Base-by-base conservation (phyloP, 1,139 yeast species). In the Geotrichum bryndzae region DNA sequence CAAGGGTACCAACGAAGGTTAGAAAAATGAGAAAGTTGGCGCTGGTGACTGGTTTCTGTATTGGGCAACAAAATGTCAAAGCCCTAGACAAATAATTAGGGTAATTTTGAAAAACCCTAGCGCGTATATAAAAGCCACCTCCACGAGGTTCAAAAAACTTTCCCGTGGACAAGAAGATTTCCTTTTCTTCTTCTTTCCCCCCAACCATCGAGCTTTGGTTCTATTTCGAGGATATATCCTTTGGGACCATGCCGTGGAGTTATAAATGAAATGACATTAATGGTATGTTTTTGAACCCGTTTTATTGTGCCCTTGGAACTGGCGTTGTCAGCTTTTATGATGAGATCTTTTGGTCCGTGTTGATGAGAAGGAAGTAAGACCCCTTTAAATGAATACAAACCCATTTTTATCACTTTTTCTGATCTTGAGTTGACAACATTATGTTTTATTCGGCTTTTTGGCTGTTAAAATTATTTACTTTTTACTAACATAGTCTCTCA, bases 261-360 rank as follows among this genome's bases (percentile, higher is more conserved):
- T 41, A 15, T 15, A 22, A 35, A n/a, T 6, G 18, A 41, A 15
- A 13, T n/a, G 22, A 41, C 46, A 3, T 15, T 13, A 15, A 41
- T 41, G 46, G 46, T 41, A 41, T 41, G 46, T 41, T 41, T 27
- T 35, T 18, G 25, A 29, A 23, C 7, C 48, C 3, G 1, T 38
- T 31, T 29, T 38, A 45, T 10, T 18, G 25, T 29, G 10, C 23
- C 31, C 29, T n/a, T 31, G 3, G 15, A 41, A 25, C 46, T 33
- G 29, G 23, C 27, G 15, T 51, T 31, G 54, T 23, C 45, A 48
- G 51, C 22, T 53, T 57, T 51, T 50, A 67, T 74, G 77, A 74
- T 73, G 77, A 73, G 61, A 69, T 66, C 66, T 62, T 67, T 68
- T 74, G 77, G 77, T 74, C 77, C 77, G 77, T 74, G 77, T 74